Base-by-base conservation (phyloP, 2,329 filamentous ascomycete species). In the Sclerotiophoma versabilis region DNA sequence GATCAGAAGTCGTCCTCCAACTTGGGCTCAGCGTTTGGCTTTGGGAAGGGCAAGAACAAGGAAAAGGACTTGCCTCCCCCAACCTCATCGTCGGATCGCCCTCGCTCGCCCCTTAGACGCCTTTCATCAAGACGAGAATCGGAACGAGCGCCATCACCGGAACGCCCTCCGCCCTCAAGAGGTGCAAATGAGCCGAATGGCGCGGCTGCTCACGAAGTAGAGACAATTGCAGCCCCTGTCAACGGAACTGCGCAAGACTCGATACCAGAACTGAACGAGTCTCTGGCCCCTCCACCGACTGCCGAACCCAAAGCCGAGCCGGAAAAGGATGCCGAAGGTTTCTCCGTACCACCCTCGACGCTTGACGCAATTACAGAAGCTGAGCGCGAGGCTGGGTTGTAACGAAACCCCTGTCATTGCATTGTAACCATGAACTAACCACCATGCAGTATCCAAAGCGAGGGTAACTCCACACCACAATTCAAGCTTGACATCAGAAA, bases 401-500 rank as follows among this genome's bases (percentile, higher is more conserved):
- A 64, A 63, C 69, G 39, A 39, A 2, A 19, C n/a, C 26, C 26
- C 12, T n/a, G 7, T 5, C 12, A 11, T 19, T 17, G 30, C 5
- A 14, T 12, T 11, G 2, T 10, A 20, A 6, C 36, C 2, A 22
- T n/a, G 29, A 12, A 38, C 47, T 64, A 39, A 65, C 41, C 26
- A 20, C 0, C 7, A 32, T 20, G 4, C 32, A 69, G 67, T 42
- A 41, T 56, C 3, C 62, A 65, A 47, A 60, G 49, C 36, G 72
- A 75, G 29, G 61, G 44, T 39, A 69, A 63, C 20, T 48, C 68
- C 1, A 51, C 44, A 39, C 79, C 87, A 8, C 79, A 82, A 54
- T 92, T 92, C 78, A 93, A 90, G 73, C 82, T 96, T 46, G 91
- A 86, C 69, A 96, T 96, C 45, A 83, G 88, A 58, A 89, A 90